Base-by-base conservation (phyloP, 2,329 filamentous ascomycete genomes). In the Paecilomyces niveus region DNA sequence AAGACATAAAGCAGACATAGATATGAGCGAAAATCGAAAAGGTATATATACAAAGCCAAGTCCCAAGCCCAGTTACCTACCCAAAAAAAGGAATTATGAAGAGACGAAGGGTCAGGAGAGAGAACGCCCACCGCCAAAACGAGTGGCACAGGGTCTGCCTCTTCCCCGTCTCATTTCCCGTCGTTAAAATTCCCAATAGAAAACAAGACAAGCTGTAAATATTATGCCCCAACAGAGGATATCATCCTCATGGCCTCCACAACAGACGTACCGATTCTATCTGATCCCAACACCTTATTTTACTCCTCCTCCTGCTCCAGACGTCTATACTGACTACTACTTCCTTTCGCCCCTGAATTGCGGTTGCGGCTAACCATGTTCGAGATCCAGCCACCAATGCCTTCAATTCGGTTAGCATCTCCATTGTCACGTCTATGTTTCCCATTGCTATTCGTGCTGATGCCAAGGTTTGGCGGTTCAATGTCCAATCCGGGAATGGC, bases 401-500 rank as follows among this genome's bases (percentile, higher is more conserved):
- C 86, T 65, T 88, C 83, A 15, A 70, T 68, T 21, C 66, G 39
- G n/a, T 45, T 70, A 39, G 69, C 65, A 15, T 62, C 54, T 56
- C 70, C 70, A 35, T 72, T 67, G 11, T 74, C 71, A 45, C 72
- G 72, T 54, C 77, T 72, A 10, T 78, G 73, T 69, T 83, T 85
- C 57, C 80, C 80, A 60, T 80, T 79, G 49, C 76, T 66, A 49
- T 68, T 72, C 51, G 80, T 74, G 29, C 77, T 73, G 1, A 90
- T 79, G 22, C 22, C 22, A 22, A 22, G 1, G 54, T 85, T 81
- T 1, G 91, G 90, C 4, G 90, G 89, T 49, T 95, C 87, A 58
- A 97, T 89, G 66, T 91, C 86, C 58, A 97, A 80, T 8, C 89
- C 87, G 0, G 92, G 91, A 59, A 96, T 92, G 7, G 86, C 85